These are phyloP conservation scores for Chloranthus sessilifolius DNA, from an alignment of 164 flowering plant species.

Conservation along the genomic window DNA sequence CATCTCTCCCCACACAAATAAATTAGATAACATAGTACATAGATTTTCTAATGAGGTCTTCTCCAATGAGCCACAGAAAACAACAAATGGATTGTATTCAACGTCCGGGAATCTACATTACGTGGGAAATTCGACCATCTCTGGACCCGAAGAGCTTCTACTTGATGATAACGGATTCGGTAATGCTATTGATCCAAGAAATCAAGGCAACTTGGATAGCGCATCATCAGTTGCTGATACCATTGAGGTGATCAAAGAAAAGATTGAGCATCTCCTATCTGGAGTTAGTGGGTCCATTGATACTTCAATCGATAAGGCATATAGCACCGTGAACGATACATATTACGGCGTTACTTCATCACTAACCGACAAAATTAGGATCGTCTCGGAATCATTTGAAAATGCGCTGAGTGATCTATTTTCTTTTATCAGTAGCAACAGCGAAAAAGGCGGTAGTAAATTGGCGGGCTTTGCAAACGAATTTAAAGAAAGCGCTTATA, in stretches of 20 bases:
- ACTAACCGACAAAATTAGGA: slow-evolving; percentile 24
- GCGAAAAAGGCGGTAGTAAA: slow-evolving; percentile 37
- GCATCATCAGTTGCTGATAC: slow-evolving; percentile 28
- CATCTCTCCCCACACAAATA: slow-evolving; percentile 15
- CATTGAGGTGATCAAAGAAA: slow-evolving; percentile 24
- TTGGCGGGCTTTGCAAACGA: slow-evolving; percentile 42
- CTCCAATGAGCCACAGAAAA: slow-evolving; percentile 8
- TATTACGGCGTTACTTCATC: slow-evolving; percentile 44
- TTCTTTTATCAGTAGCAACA: slow-evolving; percentile 40
- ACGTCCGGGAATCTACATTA: slow-evolving; percentile 24
- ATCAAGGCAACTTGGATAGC: slow-evolving; percentile 16
- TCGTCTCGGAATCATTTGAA: slow-evolving; percentile 43
- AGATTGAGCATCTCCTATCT: slow-evolving; percentile 28
- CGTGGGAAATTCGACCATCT: slow-evolving; percentile 27
- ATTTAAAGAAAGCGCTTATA: slow-evolving; percentile 42
- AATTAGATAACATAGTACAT: slow-evolving; percentile 14
- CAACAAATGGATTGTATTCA: slow-evolving; percentile 9
- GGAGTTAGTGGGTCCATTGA: slow-evolving; percentile 35
- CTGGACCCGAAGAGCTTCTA: slow-evolving; percentile 5
- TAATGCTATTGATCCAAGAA: slow-evolving; percentile 6
- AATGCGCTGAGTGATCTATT: slow-evolving; percentile 26
- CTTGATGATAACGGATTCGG: background rate
- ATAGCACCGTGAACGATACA: slow-evolving; percentile 33
- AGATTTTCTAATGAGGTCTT: slow-evolving; percentile 15
- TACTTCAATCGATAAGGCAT: slow-evolving; percentile 39